These are phyloP conservation scores for Jamesozyma gamospora DNA, from an alignment of 805 yeast species.

Conservation along the genomic window DNA sequence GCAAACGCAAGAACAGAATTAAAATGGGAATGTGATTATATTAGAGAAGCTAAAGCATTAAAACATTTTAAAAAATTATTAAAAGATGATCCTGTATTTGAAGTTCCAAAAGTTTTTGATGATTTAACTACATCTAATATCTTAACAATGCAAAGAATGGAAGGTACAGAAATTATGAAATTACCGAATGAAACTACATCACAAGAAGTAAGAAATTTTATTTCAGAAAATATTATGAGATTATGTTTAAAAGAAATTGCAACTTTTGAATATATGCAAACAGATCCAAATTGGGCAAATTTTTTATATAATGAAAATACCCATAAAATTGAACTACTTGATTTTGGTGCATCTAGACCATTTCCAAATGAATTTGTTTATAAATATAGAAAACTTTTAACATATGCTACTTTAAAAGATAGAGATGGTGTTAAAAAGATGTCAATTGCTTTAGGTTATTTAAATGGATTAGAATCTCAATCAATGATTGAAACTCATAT, in stretches of 20 bases:
- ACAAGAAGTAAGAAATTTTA: constrained; percentile 68
- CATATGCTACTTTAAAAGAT: constrained; percentile 66
- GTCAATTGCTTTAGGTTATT: constrained; percentile 70
- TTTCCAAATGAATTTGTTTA: constrained; percentile 57
- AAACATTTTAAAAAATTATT: constrained; percentile 56
- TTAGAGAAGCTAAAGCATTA: constrained; percentile 75
- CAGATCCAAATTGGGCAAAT: constrained; percentile 99
- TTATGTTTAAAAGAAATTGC: constrained; percentile 81
- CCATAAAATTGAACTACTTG: constrained; percentile 70
- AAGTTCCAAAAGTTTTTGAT: constrained; percentile 72
- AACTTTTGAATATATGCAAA: constrained; percentile 84
- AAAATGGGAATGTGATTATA: constrained; percentile 96
- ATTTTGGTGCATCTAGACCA: constrained; percentile 91
- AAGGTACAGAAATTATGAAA: constrained; percentile 73
- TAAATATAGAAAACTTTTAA: constrained; percentile 59
- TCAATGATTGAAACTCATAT: constrained; percentile 89
- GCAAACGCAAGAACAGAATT: constrained; percentile 88
- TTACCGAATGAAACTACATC: constrained; percentile 43
- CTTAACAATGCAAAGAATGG: constrained; percentile 81
- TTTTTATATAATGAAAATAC: constrained; percentile 72
- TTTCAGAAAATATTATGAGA: constrained; percentile 79
- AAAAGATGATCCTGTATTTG: constrained; percentile 50
- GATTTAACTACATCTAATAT: constrained; percentile 73
- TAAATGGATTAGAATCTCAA: constrained; percentile 82
- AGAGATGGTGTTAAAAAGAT: constrained; percentile 50